Base-by-base conservation (phyloP, 129 eudicot genomes). In the Artemisia tridentata region DNA sequence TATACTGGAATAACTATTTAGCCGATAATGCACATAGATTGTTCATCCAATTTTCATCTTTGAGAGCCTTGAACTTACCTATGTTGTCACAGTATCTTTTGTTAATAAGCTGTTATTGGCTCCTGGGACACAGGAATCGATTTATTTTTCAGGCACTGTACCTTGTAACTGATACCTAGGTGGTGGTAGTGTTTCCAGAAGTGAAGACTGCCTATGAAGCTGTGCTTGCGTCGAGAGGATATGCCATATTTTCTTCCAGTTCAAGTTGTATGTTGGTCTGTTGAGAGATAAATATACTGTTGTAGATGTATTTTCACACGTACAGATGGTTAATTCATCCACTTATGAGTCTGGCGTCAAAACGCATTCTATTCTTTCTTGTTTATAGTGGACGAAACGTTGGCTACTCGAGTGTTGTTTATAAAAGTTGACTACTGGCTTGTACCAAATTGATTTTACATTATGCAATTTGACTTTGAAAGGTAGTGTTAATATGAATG, bases 321-420 rank as follows among this genome's bases (percentile, higher is more conserved):
- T 61, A 61, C 46, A 61, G 47, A 61, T 29, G 48, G 34, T 61
- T 31, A 13, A 61, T 29, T 61, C 14, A 61, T 61, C 66, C 66
- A 18, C 17, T 58, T 58, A 6, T 58, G 64, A 20, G 64, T 23
- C 4, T 58, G 41, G 20, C 1, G 64, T n/a, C n/a, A 18, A 13
- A 57, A 57, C 63, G 20, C 63, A 57, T 20, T 11, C 4, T 9
- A 18, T 57, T 20, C 23, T 57, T 54, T 54, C 18, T 38, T 7
- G 45, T 38, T 38, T 38, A 38, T 38, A 38, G 45, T 38, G 11
- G 45, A 38, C 45, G 45, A 38, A 38, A 38, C 0, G 8, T 54
- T 54, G 19, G 19, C 18, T 54, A 4, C 21, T 15, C 11, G 9
- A 18, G 31, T 9, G 27, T 17, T 19, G 62, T 17, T n/a, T 54